phyloP scores from a whole-genome alignment of 2,329 filamentous ascomycete genomes.

The Pseudogymnoascus sp. region DNA sequence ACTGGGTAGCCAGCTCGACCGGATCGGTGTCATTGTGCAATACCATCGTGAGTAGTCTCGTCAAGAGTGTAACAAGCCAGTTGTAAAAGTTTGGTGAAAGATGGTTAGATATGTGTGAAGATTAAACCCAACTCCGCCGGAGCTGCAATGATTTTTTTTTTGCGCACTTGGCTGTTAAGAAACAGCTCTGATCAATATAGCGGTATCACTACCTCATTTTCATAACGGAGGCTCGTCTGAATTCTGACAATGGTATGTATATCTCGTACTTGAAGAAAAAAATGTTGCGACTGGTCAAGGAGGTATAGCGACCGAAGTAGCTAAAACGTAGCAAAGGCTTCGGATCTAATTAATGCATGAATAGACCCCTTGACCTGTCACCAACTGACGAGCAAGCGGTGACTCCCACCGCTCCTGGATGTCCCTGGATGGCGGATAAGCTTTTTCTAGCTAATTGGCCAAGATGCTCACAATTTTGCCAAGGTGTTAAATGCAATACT shows the following conservation, averaged over 20 bases:
- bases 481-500: background rate
- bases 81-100: background rate
- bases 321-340: background rate
- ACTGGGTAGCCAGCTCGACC: slow-evolving; percentile 14
- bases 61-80: background rate
- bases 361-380: background rate
- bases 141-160: background rate
- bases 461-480: background rate
- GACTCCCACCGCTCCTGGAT: background rate
- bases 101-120: background rate
- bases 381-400: background rate
- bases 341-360: background rate
- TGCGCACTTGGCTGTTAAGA: background rate
- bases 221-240: background rate
- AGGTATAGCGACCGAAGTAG: background rate
- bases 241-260: background rate
- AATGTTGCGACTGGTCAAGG: background rate
- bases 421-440: background rate
- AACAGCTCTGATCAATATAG: background rate
- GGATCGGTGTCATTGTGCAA: background rate
- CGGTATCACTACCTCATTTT: background rate
- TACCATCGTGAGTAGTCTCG: background rate
- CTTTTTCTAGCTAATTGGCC: background rate
- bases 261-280: background rate
- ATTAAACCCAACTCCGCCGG: background rate